Conservation (phyloP, 2,329 filamentous ascomycete species). For the Trichoderma koningiopsis region DNA sequence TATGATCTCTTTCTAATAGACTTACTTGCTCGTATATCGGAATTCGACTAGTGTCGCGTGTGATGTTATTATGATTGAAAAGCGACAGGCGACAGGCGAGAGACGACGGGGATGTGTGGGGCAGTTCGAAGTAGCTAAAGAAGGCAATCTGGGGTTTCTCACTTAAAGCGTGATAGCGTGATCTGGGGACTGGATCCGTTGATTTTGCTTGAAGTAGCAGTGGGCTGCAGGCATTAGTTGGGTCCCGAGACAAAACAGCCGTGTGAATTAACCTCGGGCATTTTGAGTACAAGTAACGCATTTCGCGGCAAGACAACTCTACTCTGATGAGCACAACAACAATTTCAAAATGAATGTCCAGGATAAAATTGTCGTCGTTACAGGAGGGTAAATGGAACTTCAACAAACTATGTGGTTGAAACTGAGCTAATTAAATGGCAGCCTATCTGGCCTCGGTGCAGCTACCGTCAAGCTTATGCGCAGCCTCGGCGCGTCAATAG, state of each 20-base stretch:
- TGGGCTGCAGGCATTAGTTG: neutral
- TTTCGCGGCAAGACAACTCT: neutral
- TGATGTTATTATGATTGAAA: neutral
- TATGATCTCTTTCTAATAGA: neutral
- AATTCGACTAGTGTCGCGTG: neutral
- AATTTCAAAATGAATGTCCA: constrained; percentile 1
- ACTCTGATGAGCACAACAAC: neutral
- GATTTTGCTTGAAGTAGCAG: neutral
- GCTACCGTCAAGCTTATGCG: constrained; percentile 9
- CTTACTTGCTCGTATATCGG: neutral
- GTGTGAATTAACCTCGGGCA: constrained; percentile 2
- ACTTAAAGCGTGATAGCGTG: neutral
- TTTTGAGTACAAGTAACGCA: neutral
- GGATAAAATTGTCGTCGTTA: constrained; percentile 7
- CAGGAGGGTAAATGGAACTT: neutral
- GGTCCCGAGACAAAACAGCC: neutral
- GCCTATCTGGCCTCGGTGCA: constrained; percentile 5
- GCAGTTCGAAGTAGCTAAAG: neutral
- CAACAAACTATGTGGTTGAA: neutral
- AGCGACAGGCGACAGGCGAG: neutral
- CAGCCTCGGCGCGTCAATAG: constrained; percentile 5
- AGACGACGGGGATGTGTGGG: constrained; percentile 7
- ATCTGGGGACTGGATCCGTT: neutral
- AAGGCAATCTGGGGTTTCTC: neutral
- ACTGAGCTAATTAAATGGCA: neutral